phyloP scores from a whole-genome alignment of 495 filamentous ascomycete species.

The Neurospora sp. region DNA sequence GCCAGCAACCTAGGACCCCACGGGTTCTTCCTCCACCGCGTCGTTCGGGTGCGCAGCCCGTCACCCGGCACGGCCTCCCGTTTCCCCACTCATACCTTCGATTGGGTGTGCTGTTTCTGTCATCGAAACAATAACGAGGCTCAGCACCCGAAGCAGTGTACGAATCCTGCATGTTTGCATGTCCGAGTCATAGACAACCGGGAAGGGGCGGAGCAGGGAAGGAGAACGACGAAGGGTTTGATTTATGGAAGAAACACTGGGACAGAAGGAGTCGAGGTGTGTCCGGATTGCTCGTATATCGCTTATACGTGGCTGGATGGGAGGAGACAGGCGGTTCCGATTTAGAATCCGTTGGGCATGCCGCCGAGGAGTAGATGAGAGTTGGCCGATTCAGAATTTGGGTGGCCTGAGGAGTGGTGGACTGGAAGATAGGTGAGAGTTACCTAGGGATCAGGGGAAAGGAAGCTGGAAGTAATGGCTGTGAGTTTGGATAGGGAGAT shows the following conservation, averaged over 20 bases:
- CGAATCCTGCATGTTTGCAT: neutral
- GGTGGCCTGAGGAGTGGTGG: no score
- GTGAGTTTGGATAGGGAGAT: no score
- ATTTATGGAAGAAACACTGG: neutral
- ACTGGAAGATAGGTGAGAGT: no score
- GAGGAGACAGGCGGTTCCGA: neutral
- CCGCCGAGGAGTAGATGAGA: neutral
- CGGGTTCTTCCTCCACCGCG: neutral
- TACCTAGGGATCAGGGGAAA: no score
- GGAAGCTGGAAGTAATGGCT: no score
- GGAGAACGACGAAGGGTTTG: neutral
- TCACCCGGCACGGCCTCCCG: neutral
- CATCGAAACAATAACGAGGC: neutral
- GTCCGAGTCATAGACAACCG: neutral
- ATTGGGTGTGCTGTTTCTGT: neutral
- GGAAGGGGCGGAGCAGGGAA: neutral
- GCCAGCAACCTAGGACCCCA: neutral
- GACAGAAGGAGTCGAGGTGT: neutral
- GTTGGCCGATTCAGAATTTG: no score
- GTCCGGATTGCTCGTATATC: neutral
- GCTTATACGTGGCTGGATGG: neutral
- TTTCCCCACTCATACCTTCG: neutral
- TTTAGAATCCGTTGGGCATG: neutral
- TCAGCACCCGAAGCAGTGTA: neutral
- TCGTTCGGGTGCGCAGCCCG: neutral